phyloP scores from a whole-genome alignment of 495 filamentous ascomycete genomes.

The Aspergillus leporis region DNA sequence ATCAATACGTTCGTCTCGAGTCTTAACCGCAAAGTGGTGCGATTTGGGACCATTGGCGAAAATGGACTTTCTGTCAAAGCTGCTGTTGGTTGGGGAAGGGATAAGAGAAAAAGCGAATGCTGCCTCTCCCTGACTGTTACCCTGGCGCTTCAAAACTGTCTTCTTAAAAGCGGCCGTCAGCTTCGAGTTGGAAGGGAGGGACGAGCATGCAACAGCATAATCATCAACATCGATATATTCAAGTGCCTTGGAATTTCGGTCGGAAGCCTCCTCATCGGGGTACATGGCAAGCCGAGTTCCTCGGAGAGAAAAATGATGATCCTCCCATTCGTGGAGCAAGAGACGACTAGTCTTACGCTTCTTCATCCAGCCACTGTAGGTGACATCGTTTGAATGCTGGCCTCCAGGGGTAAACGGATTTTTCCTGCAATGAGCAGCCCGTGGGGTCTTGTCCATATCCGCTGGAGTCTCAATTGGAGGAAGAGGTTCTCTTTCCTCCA shows the following conservation, averaged over 20 bases:
- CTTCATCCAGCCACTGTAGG: constrained; percentile 85
- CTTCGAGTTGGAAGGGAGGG: constrained; percentile 68
- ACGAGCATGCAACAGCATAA: constrained; percentile 90
- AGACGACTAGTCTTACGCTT: constrained; percentile 88
- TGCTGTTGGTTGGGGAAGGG: constrained; percentile 55
- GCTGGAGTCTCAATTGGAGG: constrained; percentile 34
- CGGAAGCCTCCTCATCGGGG: constrained; percentile 57
- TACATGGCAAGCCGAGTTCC: constrained; percentile 86
- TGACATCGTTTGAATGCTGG: too few species aligned
- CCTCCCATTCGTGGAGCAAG: constrained; percentile 91
- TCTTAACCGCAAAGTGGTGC: constrained; percentile 92
- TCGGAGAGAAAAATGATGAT: constrained; percentile 80
- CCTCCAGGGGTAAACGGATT: too few species aligned
- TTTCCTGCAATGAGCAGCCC: constrained; percentile 22
- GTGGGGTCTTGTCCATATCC: constrained; percentile 21
- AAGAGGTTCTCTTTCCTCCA: constrained; percentile 19
- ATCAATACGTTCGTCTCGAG: constrained; percentile 85
- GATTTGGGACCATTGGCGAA: too few species aligned
- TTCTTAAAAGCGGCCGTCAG: constrained; percentile 87
- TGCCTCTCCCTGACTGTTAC: constrained; percentile 48
- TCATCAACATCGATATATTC: constrained; percentile 93
- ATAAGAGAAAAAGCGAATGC: constrained; percentile 93
- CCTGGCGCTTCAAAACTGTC: constrained; percentile 64
- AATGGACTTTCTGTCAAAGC: too few species aligned
- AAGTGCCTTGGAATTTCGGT: constrained; percentile 53